A percentile compares a stretch with the other conserved stretches of the same genome.
Conservation (phyloP, 345 rosid genomes). For the Pistacia integerrima region DNA sequence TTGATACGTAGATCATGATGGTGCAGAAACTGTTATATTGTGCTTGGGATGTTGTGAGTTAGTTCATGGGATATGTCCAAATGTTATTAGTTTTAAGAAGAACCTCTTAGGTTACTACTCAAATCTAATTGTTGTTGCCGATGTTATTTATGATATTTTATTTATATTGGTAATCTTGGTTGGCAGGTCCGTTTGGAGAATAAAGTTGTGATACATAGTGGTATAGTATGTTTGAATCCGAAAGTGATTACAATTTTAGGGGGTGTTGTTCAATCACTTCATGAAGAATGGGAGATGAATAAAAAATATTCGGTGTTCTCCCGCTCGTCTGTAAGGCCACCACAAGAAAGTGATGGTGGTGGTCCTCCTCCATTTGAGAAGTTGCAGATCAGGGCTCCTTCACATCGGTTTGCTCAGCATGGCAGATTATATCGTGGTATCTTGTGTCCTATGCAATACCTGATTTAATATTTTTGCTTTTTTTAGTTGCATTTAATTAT, state of each 20-base stretch:
- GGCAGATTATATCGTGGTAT: slow-evolving; percentile 31
- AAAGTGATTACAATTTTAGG: slow-evolving; percentile 66
- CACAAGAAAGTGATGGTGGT: slow-evolving; percentile 49
- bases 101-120: not conserved
- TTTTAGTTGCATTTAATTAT: not conserved
- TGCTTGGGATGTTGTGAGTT: not conserved
- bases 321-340: slow-evolving; percentile 49
- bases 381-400: slow-evolving; percentile 55
- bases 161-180: slow-evolving; percentile 14
- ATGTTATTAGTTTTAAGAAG: not conserved
- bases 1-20: not conserved
- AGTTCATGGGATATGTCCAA: not conserved
- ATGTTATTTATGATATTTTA: not conserved
- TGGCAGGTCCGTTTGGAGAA: slow-evolving; percentile 81
- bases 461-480: not conserved
- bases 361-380: slow-evolving; percentile 90
- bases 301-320: slow-evolving; percentile 61
- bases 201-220: slow-evolving; percentile 57
- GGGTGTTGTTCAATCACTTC: slow-evolving; percentile 75
- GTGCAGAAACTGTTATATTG: not conserved
- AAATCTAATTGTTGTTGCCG: not conserved
- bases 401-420: slow-evolving; percentile 32
- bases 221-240: slow-evolving; percentile 74
- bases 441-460: slow-evolving; percentile 8
- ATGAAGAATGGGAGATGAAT: slow-evolving; percentile 93